Percentiles rank a stretch among this genome's conserved stretches.
Evolutionary conservation across 2,329 filamentous ascomycete species (phyloP).

Genomic region (Elsinoe fawcettii): DNA sequence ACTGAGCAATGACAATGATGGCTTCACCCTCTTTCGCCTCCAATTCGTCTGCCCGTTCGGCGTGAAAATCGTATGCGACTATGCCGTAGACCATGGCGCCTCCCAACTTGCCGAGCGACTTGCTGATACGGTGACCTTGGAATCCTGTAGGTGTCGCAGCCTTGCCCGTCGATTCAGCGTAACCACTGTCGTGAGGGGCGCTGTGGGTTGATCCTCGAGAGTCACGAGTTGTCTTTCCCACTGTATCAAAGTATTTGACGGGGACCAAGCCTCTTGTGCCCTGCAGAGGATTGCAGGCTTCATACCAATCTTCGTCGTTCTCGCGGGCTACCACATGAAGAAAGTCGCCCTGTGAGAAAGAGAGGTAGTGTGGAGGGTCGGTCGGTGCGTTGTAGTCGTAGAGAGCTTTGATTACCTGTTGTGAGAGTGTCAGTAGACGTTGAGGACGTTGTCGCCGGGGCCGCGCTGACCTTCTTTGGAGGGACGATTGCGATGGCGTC

Average conservation of each 20-base stretch:
- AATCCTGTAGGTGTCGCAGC: slow-evolving; percentile 17
- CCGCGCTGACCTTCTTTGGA: slow-evolving; percentile 71
- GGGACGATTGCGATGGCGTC: slow-evolving; percentile 81
- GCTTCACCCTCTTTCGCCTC: slow-evolving; percentile 92
- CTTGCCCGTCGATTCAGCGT: slow-evolving; percentile 50
- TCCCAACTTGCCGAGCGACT: slow-evolving; percentile 43
- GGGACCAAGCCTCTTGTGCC: slow-evolving; percentile 86
- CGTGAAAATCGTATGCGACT: slow-evolving; percentile 94
- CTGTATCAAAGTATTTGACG: slow-evolving; percentile 83
- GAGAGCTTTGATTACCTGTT: slow-evolving; percentile 87
- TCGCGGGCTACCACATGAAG: slow-evolving; percentile 96
- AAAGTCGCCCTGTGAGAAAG: slow-evolving; percentile 92
- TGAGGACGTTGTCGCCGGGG: background rate
- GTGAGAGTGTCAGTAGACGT: background rate
- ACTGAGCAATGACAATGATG: slow-evolving; percentile 97
- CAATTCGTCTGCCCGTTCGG: slow-evolving; percentile 89
- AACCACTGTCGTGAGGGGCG: slow-evolving; percentile 79
- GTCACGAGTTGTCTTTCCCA: slow-evolving; percentile 87
- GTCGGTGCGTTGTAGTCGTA: slow-evolving; percentile 77
- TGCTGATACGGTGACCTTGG: slow-evolving; percentile 29
- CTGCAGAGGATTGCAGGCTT: slow-evolving; percentile 91
- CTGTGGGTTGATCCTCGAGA: slow-evolving; percentile 50
- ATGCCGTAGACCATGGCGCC: slow-evolving; percentile 94
- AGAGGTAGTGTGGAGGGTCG: slow-evolving; percentile 55
- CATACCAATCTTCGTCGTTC: slow-evolving; percentile 94